Evolutionary conservation across 164 flowering plant species (phyloP).

Genomic region (Stephania yunnanensis): DNA sequence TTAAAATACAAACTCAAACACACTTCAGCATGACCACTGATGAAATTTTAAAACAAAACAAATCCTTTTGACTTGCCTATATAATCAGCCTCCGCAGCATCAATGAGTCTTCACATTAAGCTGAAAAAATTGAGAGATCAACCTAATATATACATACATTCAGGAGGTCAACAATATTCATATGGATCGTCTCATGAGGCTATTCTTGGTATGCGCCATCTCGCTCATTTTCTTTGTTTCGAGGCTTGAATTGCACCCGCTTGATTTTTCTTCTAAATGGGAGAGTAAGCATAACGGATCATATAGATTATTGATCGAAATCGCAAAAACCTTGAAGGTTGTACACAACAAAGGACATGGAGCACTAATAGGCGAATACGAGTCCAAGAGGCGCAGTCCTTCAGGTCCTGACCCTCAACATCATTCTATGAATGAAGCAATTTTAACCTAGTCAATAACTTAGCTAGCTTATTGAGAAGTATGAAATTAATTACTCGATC

Average conservation of each 20-base stretch:
- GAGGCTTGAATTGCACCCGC: background rate
- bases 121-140: background rate
- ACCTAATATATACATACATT: background rate
- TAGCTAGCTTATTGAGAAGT: too few species aligned
- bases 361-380: background rate
- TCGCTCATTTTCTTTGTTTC: background rate
- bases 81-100: background rate
- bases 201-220: background rate
- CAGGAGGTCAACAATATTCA: background rate
- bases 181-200: background rate
- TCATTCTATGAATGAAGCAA: background rate
- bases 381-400: conserved; percentile 3
- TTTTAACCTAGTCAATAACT: too few species aligned
- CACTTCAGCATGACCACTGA: background rate
- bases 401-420: conserved; percentile 5
- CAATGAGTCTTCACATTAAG: background rate
- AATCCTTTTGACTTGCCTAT: background rate
- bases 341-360: too few species aligned
- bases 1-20: background rate
- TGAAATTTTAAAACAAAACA: background rate
- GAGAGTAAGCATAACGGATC: background rate
- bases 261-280: background rate
- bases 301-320: background rate
- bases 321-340: background rate
- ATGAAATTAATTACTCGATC: too few species aligned